Percentiles rank a stretch among this genome's conserved stretches.
Evolutionary conservation across 352 stramenopile species (phyloP).

Genomic region (Pythium dissotocum): DNA sequence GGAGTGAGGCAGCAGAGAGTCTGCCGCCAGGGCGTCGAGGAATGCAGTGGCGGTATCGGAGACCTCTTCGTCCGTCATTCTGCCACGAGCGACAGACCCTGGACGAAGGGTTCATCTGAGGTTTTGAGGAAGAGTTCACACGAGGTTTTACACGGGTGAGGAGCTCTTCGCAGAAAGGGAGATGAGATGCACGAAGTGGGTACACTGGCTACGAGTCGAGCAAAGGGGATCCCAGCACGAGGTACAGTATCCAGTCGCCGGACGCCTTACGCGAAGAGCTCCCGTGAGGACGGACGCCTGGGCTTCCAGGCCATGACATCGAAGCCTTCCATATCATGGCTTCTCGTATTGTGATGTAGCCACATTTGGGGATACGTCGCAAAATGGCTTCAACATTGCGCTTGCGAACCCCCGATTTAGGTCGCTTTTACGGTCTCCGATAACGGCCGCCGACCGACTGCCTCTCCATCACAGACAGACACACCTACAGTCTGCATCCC

Average conservation of each 20-base stretch:
- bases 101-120: background rate
- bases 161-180: background rate
- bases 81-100: background rate
- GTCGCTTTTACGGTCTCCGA: background rate
- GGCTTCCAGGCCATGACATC: too few relatives aligned
- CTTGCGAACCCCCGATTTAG: too few relatives aligned
- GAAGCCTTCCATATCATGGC: too few relatives aligned
- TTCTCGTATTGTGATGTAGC: too few relatives aligned
- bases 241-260: too few relatives aligned
- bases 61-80: background rate
- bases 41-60: background rate
- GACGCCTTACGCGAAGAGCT: too few relatives aligned
- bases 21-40: background rate
- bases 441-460: background rate
- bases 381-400: too few relatives aligned
- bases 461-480: too few relatives aligned
- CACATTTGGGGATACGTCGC: too few relatives aligned
- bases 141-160: background rate
- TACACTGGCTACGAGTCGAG: background rate
- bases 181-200: constrained; percentile 5
- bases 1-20: background rate
- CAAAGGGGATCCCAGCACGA: too few relatives aligned
- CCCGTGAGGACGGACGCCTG: too few relatives aligned
- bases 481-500: background rate
- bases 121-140: background rate